Percentiles rank a stretch among this genome's conserved stretches.
These are phyloP conservation scores for Fusarium siculi DNA, from an alignment of 2,329 filamentous ascomycete genomes.

Conservation along the genomic window DNA sequence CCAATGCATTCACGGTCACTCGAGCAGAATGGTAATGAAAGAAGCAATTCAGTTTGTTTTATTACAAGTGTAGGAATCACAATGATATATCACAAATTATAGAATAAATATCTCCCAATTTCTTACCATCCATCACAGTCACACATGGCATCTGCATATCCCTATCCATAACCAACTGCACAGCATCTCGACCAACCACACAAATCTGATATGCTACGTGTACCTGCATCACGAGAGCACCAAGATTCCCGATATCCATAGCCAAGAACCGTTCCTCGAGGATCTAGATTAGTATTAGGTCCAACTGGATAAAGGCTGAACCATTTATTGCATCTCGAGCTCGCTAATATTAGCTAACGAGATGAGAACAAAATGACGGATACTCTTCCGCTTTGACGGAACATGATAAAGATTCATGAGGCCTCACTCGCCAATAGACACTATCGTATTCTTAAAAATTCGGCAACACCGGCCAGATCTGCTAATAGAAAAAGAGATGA, in stretches of 20 bases:
- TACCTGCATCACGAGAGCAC: conserved; percentile 24
- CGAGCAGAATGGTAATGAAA: not conserved
- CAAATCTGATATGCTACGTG: not conserved
- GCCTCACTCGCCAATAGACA: not conserved
- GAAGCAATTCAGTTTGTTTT: not conserved
- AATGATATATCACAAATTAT: not conserved
- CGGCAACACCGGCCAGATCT: conserved; percentile 5
- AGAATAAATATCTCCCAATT: not conserved
- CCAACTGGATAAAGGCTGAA: not conserved
- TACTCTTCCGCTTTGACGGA: conserved; percentile 11
- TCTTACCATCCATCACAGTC: not conserved
- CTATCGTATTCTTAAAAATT: not conserved
- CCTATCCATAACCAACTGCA: not conserved
- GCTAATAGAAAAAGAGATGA: not conserved
- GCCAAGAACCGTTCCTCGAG: conserved; percentile 11
- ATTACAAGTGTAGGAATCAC: too few relatives aligned
- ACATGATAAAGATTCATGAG: not conserved
- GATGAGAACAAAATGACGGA: conserved; percentile 9
- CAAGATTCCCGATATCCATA: conserved; percentile 10
- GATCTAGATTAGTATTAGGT: not conserved
- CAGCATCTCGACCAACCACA: not conserved
- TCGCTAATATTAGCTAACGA: conserved; percentile 7
- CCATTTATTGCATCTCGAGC: not conserved
- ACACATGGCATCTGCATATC: not conserved
- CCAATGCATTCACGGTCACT: not conserved